Evolutionary conservation across 805 yeast genomes (phyloP), one percentile per base, ranked within the genome.

Genomic region (Pichia californica): DNA sequence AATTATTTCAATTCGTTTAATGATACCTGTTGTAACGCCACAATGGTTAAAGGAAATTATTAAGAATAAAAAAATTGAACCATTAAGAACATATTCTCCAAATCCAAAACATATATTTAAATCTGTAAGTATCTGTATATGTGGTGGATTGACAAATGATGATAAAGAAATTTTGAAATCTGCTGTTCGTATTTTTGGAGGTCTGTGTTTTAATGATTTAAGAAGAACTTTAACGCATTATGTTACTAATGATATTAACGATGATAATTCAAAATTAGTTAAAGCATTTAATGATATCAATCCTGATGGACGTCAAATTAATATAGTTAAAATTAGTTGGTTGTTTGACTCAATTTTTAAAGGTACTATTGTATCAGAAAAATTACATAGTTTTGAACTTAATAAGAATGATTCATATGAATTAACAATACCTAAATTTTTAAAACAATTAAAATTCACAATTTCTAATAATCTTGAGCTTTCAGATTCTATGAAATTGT

Each of bases 141-240:
- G 87, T 47, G 70, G 78, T 13, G 78, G 84, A 7, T 74, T 76
- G 23, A 59, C 77, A 21, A 71, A 81, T 0, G 66, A 66, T 2
- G 88, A 81, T 49, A 33, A 31, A 28, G 71, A 74, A 43, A 77
- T 76, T n/a, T 69, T 86, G 14, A 73, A 78, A 50, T 81, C 79
- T 7, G 86, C 83, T 0, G 82, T 82, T 3, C 62, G 74, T 18
- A 79, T 85, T 1, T 70, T 85, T 47, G 98, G 97, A 2, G 98
- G 96, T 3, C 79, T 76, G 28, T 79, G 69, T 54, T 65, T 77
- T 32, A 83, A 81, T 47, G 66, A 67, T 10, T 66, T 89, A 26
- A 79, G 87, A 8, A 73, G 74, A 41, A 75, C 74, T 50, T 85
- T 95, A 1, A 86, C 96, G 0, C 97, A 91, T 67, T 69, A 88